Evolutionary conservation across 306 rosid species (phyloP), one percentile per base, ranked within the genome.

Genomic region (Citrullus amarus): DNA sequence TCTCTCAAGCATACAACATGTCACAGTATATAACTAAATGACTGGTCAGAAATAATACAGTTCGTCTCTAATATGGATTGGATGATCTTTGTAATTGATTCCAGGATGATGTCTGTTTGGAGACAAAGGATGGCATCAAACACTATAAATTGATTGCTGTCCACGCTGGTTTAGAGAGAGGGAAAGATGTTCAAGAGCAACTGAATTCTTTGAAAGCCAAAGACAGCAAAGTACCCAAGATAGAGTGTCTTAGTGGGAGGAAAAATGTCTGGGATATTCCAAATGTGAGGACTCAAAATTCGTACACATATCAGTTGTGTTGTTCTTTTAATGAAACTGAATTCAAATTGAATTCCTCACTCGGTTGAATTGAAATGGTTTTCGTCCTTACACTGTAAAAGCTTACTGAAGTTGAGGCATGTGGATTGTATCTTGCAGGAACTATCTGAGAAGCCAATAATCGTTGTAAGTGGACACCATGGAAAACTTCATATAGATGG

Each of bases 401-500:
- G 50, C 41, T 48, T 15, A 7, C 59, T 48, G 59, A 48, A 71
- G 5, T 46, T 8, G 10, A 73, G 39, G 22, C 61, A 51, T 50
- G 6, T 25, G 57, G 76, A 51, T 46, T 56, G 69, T 78, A 73
- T 83, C 79, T 76, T 36, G 44, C 80, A 92, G 98, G 96, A 87
- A 63, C 87, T 91, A 71, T 78, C 67, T 32, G 83, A 79, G 30
- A 89, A 86, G 79, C 81, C 86, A 55, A 91, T 90, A 51, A 79
- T 92, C 32, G 76, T 95, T 59, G 93, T 91, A 57, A 92, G 97
- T 22, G 97, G 97, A 83, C 97, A 92, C 88, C 98, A 95, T 61
- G 98, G 32, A 62, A 95, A 91, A 79, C 97, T 92, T 65, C 87
- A 86, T 70, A 74, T 86, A 56, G 92, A 95, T 72, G 97, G 97